These are phyloP conservation scores for Paramyrothecium sp. DNA, from an alignment of 2,329 filamentous ascomycete species.

Conservation along the genomic window DNA sequence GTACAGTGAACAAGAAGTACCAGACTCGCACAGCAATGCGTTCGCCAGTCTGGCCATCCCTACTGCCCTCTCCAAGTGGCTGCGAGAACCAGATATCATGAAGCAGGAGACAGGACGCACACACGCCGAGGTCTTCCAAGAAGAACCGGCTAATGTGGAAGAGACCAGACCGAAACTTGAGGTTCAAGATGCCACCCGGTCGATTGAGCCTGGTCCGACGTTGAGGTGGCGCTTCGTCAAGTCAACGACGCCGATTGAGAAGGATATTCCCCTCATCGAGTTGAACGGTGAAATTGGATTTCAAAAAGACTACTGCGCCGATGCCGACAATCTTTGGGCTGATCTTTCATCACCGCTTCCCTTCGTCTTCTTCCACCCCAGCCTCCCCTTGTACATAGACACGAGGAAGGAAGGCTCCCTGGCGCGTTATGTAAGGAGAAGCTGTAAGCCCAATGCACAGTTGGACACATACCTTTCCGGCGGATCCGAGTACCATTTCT, in stretches of 20 bases:
- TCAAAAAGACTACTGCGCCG: constrained; percentile 69
- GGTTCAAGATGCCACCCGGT: constrained; percentile 46
- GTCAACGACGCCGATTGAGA: constrained; percentile 49
- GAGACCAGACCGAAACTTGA: constrained; percentile 40
- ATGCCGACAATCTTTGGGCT: constrained; percentile 65
- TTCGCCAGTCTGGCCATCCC: constrained; percentile 75
- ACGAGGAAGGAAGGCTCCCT: constrained; percentile 82
- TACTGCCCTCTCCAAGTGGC: constrained; percentile 74
- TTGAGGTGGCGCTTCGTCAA: constrained; percentile 70
- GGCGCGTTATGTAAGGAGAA: constrained; percentile 86
- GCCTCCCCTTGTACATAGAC: constrained; percentile 89
- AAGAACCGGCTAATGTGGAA: constrained; percentile 42
- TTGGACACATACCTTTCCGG: constrained; percentile 83
- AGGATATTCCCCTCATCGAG: constrained; percentile 61
- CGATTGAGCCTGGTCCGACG: constrained; percentile 27
- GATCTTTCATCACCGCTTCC: constrained; percentile 65
- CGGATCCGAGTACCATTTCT: constrained; percentile 82
- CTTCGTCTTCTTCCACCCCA: constrained; percentile 84
- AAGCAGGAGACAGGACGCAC: constrained; percentile 65
- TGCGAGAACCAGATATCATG: constrained; percentile 70
- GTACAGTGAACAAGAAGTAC: constrained; percentile 62
- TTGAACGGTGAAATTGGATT: constrained; percentile 76
- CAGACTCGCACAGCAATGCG: constrained; percentile 68
- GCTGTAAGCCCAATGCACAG: constrained; percentile 85
- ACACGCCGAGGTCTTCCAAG: constrained; percentile 66